Evolutionary conservation across 805 yeast genomes (phyloP), one percentile per base, ranked within the genome.

Genomic region (Candida orba): DNA sequence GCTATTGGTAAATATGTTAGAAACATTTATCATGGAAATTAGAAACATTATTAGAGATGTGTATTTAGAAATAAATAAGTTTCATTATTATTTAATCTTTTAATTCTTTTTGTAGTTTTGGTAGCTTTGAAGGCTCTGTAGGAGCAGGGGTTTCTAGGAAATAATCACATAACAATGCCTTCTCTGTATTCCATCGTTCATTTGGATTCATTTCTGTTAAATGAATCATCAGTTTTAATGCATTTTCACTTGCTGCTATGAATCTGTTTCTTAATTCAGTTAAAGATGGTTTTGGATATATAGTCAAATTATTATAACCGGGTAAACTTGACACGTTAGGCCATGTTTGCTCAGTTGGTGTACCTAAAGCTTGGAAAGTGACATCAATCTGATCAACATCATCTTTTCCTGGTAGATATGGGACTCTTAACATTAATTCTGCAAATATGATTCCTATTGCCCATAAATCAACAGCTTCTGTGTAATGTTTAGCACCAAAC

Each of bases 361-460:
- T 90, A 0, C 99, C 99, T 46, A 91, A 66, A 0, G 98, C 99
- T 57, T 86, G 79, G 61, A 93, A 91, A 0, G 98, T 93, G n/a
- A 89, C 84, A 39, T 84, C 95, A 34, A 90, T 64, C 60, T 93
- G 99, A 58, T 90, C 96, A 2, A 78, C 62, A 60, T 93, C 99
- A 51, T 85, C 88, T 53, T 78, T 79, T 1, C 98, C 99, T 0
- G 99, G 96, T 37, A 95, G 65, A 62, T 93, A 93, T 2, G 99
- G 99, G 4, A 87, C 87, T 58, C 99, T 72, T 52, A 93, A 69
- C 96, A 93, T 88, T 53, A 93, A 66, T 57, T 93, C 99, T 0
- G 98, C 98, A 68, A 93, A 93, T 3, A 93, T 91, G 32, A 89
- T 78, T 2, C 99, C 99, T 6, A 90, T 85, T 0, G 98, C 91